Evolutionary conservation across 805 yeast species (phyloP).

Genomic region (Candida schatavii): DNA sequence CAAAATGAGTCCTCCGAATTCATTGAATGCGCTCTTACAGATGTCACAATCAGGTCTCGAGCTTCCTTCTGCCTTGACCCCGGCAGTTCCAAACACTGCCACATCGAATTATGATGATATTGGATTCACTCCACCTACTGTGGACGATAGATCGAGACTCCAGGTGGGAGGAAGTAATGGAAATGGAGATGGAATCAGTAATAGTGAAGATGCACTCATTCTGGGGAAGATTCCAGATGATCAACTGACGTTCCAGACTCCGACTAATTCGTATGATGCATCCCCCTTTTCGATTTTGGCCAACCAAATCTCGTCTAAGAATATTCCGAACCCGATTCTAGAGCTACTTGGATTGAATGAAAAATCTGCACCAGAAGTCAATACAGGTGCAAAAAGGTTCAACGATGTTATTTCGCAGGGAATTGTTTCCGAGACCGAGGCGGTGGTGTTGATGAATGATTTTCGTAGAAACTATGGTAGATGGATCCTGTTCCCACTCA

Average conservation of each 20-base stretch:
- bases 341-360: slow-evolving; percentile 22
- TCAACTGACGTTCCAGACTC: slow-evolving; percentile 27
- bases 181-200: slow-evolving; percentile 5
- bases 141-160: neutral
- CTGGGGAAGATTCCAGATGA: neutral
- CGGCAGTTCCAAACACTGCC: neutral
- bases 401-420: slow-evolving; percentile 52
- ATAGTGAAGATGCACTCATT: slow-evolving; percentile 17
- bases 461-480: slow-evolving; percentile 70
- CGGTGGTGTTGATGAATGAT: slow-evolving; percentile 47
- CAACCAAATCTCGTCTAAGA: slow-evolving; percentile 24
- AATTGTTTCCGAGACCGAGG: slow-evolving; percentile 47
- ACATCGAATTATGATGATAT: neutral
- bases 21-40: neutral
- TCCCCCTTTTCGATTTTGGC: slow-evolving; percentile 46
- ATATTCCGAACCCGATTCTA: slow-evolving; percentile 34
- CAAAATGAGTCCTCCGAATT: slow-evolving; percentile 5
- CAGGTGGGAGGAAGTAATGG: slow-evolving; percentile 6
- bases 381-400: slow-evolving; percentile 11
- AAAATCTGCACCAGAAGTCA: slow-evolving; percentile 4
- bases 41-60: neutral
- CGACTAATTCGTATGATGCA: slow-evolving; percentile 33
- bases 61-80: neutral
- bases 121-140: neutral
- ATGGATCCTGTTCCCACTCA: slow-evolving; percentile 72